phyloP scores from a whole-genome alignment of 306 rosid genomes.

The Cucumis melo region DNA sequence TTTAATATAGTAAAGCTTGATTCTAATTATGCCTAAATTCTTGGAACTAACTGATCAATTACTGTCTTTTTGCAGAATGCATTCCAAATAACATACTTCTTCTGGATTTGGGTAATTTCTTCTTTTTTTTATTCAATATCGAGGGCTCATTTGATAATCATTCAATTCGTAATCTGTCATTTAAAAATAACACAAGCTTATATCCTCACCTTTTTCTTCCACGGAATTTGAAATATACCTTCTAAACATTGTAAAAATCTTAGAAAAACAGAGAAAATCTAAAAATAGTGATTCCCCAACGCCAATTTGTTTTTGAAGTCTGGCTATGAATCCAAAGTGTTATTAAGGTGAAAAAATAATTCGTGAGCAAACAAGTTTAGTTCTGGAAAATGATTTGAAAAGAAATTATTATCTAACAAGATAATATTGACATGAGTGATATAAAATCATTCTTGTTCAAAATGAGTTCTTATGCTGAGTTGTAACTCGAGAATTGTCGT shows the following conservation, averaged over 20 bases:
- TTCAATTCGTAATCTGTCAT: background rate
- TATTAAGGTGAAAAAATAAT: background rate
- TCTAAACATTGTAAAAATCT: background rate
- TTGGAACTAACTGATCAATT: constrained; percentile 3
- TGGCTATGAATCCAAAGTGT: background rate
- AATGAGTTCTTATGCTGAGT: background rate
- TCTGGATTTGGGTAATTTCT: constrained; percentile 83
- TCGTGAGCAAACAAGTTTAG: background rate
- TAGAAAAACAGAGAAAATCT: background rate
- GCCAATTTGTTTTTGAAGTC: background rate
- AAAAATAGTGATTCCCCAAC: background rate
- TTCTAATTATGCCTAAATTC: background rate
- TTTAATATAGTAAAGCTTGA: background rate
- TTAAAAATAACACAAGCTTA: background rate
- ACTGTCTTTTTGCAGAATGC: constrained; percentile 50
- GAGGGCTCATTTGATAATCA: background rate
- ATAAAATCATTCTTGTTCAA: background rate
- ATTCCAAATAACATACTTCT: constrained; percentile 72
- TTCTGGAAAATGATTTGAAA: background rate
- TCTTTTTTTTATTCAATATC: background rate
- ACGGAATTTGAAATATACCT: too few relatives aligned
- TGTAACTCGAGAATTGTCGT: constrained; percentile 3
- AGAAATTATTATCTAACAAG: background rate
- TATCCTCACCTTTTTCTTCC: too few relatives aligned
- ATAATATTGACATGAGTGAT: background rate